These are phyloP conservation scores for Gentiana straminea DNA, from an alignment of 257 asterid species.

Conservation along the genomic window DNA sequence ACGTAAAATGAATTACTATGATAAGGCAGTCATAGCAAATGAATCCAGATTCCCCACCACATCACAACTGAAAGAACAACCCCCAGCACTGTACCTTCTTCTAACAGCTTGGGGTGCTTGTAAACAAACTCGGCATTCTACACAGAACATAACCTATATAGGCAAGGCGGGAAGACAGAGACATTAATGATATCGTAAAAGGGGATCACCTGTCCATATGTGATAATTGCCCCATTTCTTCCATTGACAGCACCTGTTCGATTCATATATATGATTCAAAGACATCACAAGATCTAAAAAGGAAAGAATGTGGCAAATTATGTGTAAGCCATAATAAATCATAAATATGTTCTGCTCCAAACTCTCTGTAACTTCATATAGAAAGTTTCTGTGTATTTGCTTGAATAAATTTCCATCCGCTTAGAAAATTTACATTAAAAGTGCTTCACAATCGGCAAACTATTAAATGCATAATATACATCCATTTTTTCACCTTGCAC, in stretches of 20 bases:
- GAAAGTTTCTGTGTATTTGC: neutral
- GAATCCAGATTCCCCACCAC: too few relatives aligned
- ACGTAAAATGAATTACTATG: too few relatives aligned
- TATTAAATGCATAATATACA: neutral
- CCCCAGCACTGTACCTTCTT: too few relatives aligned
- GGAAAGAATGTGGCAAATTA: too few relatives aligned
- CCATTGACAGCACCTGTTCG: constrained; percentile 52
- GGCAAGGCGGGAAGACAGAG: neutral
- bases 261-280: neutral
- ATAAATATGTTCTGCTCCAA: neutral
- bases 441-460: neutral
- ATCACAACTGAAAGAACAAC: too few relatives aligned
- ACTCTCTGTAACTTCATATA: neutral
- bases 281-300: neutral
- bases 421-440: neutral
- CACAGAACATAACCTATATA: neutral
- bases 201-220: constrained; percentile 69
- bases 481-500: constrained; percentile 35
- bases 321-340: neutral
- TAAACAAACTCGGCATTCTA: neutral
- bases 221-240: constrained; percentile 65
- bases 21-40: too few relatives aligned
- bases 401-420: too few relatives aligned
- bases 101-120: too few relatives aligned
- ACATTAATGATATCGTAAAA: constrained; percentile 3